Percentiles rank a stretch among this genome's conserved stretches.
These are phyloP conservation scores for Bipolaris oryzae DNA, from an alignment of 2,329 filamentous ascomycete genomes.

Conservation along the genomic window DNA sequence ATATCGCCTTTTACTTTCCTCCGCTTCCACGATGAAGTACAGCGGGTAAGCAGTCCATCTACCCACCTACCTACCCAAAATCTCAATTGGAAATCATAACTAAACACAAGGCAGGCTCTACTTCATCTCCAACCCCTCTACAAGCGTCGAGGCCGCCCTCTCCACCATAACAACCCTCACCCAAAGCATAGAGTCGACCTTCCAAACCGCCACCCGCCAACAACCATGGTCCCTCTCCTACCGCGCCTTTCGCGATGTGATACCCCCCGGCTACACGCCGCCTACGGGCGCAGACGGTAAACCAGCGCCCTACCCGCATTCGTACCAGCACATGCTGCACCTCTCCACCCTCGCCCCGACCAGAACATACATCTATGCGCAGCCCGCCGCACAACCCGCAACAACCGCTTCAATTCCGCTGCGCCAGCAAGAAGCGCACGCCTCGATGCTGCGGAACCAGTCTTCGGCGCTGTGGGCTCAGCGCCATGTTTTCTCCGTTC, in stretches of 20 bases:
- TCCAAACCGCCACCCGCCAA: conserved; percentile 27
- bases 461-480: conserved; percentile 37
- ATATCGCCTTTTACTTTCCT: background rate
- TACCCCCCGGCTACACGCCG: conserved; percentile 23
- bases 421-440: conserved; percentile 30
- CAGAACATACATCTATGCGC: conserved; percentile 34
- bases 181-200: conserved; percentile 36
- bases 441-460: conserved; percentile 25
- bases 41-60: conserved; percentile 18
- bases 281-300: conserved; percentile 21
- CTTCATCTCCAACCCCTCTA: conserved; percentile 38
- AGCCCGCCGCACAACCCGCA: conserved; percentile 21
- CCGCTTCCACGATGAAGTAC: conserved; percentile 23
- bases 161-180: conserved; percentile 29
- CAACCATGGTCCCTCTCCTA: conserved; percentile 40
- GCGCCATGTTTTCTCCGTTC: conserved; percentile 30
- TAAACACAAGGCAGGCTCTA: conserved; percentile 32
- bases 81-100: too few species aligned
- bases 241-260: conserved; percentile 41
- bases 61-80: too few species aligned
- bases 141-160: conserved; percentile 32
- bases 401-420: conserved; percentile 33
- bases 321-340: conserved; percentile 41
- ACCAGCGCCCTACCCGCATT: conserved; percentile 24
- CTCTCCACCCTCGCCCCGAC: conserved; percentile 27